Conservation (phyloP, 2,329 filamentous ascomycete species). For the Plenodomus biglobosus region DNA sequence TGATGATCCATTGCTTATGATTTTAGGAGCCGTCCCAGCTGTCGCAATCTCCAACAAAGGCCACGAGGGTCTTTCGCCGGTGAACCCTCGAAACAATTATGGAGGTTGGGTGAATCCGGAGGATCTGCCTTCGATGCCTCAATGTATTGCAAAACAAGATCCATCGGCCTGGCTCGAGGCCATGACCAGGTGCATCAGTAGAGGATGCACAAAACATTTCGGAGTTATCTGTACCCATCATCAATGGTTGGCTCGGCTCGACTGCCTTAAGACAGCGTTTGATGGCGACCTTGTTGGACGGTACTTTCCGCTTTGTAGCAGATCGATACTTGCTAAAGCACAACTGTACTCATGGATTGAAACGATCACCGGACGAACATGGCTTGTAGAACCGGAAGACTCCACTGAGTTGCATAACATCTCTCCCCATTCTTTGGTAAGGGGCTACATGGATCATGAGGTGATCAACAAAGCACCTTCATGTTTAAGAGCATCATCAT, state of each 20-base stretch:
- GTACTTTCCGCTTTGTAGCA: slow-evolving; percentile 33
- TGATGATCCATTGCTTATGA: too few species aligned
- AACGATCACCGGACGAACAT: slow-evolving; percentile 31
- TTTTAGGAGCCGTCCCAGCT: too few species aligned
- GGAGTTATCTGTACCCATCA: slow-evolving; percentile 37
- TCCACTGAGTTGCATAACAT: slow-evolving; percentile 26
- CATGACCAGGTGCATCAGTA: slow-evolving; percentile 37
- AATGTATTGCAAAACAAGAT: slow-evolving; percentile 42
- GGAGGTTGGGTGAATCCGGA: slow-evolving; percentile 44
- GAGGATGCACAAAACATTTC: slow-evolving; percentile 35
- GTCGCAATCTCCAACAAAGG: too few species aligned
- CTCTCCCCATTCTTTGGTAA: slow-evolving; percentile 28
- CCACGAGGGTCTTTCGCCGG: too few species aligned
- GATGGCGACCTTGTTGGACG: slow-evolving; percentile 26
- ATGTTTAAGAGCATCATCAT: slow-evolving; percentile 27
- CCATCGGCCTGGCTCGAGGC: slow-evolving; percentile 31
- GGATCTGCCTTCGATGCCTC: slow-evolving; percentile 38
- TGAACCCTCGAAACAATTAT: too few species aligned
- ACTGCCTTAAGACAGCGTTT: slow-evolving; percentile 35
- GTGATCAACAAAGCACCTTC: slow-evolving; percentile 31
- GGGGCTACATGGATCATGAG: slow-evolving; percentile 27
- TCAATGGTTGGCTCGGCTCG: slow-evolving; percentile 38
- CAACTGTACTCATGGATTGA: slow-evolving; percentile 37
- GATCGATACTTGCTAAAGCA: slow-evolving; percentile 39
- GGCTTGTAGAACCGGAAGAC: slow-evolving; percentile 39